Conservation (phyloP, 768 basidiomycete genomes). For the Boletus sensibilis region DNA sequence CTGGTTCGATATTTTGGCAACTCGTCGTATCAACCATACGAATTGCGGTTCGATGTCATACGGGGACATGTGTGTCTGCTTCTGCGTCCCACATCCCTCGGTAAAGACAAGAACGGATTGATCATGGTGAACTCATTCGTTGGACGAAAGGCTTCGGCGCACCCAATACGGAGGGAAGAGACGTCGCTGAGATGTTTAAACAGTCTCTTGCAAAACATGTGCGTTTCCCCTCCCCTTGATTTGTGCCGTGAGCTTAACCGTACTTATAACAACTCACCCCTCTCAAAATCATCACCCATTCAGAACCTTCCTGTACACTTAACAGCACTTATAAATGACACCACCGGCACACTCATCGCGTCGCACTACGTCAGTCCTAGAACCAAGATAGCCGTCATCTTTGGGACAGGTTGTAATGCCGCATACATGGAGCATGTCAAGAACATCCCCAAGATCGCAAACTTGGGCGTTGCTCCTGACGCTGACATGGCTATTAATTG, state of each 20-base stretch:
- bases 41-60: not conserved
- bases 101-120: conserved; percentile 84
- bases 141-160: conserved; percentile 99
- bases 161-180: conserved; percentile 84
- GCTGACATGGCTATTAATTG: conserved; percentile 94
- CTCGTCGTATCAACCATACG: not conserved
- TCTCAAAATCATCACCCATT: not conserved
- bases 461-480: conserved; percentile 63
- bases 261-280: not conserved
- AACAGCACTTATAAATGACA: conserved; percentile 93
- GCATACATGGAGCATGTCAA: conserved; percentile 93
- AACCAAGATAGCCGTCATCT: conserved; percentile 94
- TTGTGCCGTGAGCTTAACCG: not conserved
- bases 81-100: not conserved
- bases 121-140: conserved; percentile 90
- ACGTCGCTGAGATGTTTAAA: conserved; percentile 93
- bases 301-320: conserved; percentile 83
- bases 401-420: conserved; percentile 98
- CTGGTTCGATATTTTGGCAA: not conserved
- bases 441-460: conserved; percentile 81
- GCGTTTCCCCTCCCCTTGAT: conserved; percentile 28
- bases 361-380: conserved; percentile 91
- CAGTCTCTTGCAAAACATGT: conserved; percentile 76
- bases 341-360: conserved; percentile 95
- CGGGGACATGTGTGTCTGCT: not conserved